Conservation (phyloP, 306 rosid species). For the Oemleria cerasiformis region DNA sequence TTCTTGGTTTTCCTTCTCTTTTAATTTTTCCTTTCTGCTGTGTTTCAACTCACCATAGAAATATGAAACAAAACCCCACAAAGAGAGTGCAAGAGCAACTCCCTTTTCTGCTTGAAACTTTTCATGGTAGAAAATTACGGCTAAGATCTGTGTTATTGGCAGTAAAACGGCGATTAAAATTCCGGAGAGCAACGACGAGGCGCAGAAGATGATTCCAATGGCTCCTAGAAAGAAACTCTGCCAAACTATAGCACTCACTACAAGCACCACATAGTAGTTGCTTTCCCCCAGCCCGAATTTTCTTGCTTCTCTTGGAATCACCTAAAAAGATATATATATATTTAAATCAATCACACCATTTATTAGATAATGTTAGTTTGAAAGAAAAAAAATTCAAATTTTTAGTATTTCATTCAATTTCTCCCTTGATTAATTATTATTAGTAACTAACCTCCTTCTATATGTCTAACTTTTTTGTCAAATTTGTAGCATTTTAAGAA, state of each 20-base stretch:
- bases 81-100: slow-evolving; percentile 39
- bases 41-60: slow-evolving; percentile 57
- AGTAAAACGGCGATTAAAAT: slow-evolving; percentile 39
- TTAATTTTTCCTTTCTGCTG: slow-evolving; percentile 13
- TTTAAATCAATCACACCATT: background rate
- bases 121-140: slow-evolving; percentile 46
- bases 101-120: slow-evolving; percentile 48
- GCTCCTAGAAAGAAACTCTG: slow-evolving; percentile 51
- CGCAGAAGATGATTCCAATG: slow-evolving; percentile 49
- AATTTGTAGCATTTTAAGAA: too few relatives aligned
- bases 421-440: too few relatives aligned
- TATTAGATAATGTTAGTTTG: too few relatives aligned
- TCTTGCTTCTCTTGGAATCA: slow-evolving; percentile 46
- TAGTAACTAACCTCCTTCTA: too few relatives aligned
- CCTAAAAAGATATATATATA: slow-evolving; percentile 29
- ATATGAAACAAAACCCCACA: slow-evolving; percentile 54
- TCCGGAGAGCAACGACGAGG: slow-evolving; percentile 49
- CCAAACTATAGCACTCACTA: slow-evolving; percentile 47
- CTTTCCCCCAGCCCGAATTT: slow-evolving; percentile 41
- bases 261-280: slow-evolving; percentile 40
- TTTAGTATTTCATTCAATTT: too few relatives aligned
- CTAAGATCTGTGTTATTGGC: slow-evolving; percentile 42
- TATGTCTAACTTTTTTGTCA: too few relatives aligned
- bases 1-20: background rate
- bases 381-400: too few relatives aligned